Conservation (phyloP, 805 yeast genomes). For the Wickerhamomyces canadensis region DNA sequence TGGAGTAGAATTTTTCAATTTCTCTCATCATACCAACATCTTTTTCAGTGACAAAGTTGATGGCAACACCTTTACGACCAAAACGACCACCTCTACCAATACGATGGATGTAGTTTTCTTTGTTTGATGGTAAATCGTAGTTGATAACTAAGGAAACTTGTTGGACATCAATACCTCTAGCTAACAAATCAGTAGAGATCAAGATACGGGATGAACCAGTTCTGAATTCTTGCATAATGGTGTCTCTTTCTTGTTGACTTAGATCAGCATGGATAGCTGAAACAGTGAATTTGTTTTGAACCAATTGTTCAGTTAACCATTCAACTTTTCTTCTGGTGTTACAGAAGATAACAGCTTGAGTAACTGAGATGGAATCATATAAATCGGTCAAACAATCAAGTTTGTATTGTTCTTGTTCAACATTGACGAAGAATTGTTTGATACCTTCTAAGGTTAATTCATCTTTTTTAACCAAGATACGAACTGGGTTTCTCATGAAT, state of each 20-base stretch:
- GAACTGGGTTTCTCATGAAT: conserved; percentile 92
- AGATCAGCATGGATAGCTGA: conserved; percentile 95
- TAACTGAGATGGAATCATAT: conserved; percentile 90
- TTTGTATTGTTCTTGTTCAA: conserved; percentile 91
- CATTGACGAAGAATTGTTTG: conserved; percentile 86
- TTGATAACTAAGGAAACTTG: conserved; percentile 93
- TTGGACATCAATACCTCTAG: conserved; percentile 97
- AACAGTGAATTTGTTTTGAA: conserved; percentile 80
- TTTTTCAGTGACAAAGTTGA: conserved; percentile 81
- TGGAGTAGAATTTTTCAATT: conserved; percentile 84
- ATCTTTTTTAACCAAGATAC: conserved; percentile 91
- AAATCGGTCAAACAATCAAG: conserved; percentile 91
- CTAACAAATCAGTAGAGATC: conserved; percentile 92
- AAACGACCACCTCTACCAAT: conserved; percentile 98
- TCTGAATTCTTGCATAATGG: conserved; percentile 93
- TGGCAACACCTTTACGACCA: conserved; percentile 98
- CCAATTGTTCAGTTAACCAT: conserved; percentile 71
- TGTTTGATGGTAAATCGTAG: conserved; percentile 85
- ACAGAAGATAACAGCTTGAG: conserved; percentile 97
- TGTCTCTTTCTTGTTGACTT: conserved; percentile 90
- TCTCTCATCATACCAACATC: conserved; percentile 75
- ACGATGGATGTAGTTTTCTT: conserved; percentile 94
- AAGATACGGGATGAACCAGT: conserved; percentile 89
- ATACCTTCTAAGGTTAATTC: conserved; percentile 95
- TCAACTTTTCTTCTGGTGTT: conserved; percentile 94